Percentiles rank a stretch among this genome's conserved stretches.
Conservation (phyloP, 2,329 filamentous ascomycete genomes). For the Mycosphaerella sp. region DNA sequence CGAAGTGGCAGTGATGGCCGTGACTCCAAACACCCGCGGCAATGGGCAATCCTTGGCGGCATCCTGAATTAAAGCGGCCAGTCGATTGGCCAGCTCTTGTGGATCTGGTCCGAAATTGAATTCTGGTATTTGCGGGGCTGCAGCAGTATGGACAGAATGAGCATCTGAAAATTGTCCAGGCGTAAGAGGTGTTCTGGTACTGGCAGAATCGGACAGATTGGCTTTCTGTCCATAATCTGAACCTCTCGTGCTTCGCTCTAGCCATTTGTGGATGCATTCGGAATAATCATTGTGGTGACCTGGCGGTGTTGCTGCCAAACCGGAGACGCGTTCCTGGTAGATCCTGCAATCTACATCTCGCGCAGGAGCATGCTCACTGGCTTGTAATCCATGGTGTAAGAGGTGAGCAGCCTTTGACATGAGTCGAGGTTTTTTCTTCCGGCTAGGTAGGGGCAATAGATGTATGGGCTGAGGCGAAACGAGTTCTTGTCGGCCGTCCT, state of each 20-base stretch:
- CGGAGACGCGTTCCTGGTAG: constrained; percentile 8
- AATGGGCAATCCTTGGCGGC: neutral
- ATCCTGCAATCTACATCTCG: constrained; percentile 14
- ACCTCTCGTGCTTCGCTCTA: constrained; percentile 9
- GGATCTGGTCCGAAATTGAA: neutral
- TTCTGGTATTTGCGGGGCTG: neutral
- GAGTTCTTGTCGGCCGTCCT: neutral
- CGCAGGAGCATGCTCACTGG: constrained; percentile 6
- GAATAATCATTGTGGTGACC: constrained; percentile 17
- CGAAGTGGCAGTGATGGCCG: neutral
- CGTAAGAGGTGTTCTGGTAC: neutral
- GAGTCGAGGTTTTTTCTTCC: neutral
- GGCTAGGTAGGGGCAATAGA: neutral
- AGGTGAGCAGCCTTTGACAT: constrained; percentile 12
- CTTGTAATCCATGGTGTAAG: constrained; percentile 8
- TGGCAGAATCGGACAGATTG: neutral
- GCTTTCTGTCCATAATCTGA: constrained; percentile 7
- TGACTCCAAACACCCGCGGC: neutral
- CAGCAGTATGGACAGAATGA: neutral
- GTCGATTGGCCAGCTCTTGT: neutral
- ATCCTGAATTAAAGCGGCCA: neutral
- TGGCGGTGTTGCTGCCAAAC: constrained; percentile 11
- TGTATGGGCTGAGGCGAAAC: neutral
- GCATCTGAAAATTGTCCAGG: neutral
- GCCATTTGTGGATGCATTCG: constrained; percentile 14